Base-by-base conservation (phyloP, 495 filamentous ascomycete genomes). In the Aspergillus bertholletiae region DNA sequence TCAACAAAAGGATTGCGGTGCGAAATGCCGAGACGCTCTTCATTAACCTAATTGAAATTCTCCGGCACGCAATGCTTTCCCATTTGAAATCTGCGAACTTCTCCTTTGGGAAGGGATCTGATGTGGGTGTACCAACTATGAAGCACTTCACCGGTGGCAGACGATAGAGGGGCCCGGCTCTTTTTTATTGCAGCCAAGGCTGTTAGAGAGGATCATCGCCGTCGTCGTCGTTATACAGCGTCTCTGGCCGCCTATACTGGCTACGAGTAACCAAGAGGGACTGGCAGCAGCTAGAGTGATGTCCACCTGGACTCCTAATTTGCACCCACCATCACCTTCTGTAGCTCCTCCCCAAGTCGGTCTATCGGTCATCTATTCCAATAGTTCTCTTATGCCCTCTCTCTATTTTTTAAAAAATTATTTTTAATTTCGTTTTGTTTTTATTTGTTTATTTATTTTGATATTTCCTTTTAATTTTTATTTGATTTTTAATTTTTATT, bases 101-200 rank as follows among this genome's bases (percentile, higher is more conserved):
- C 56, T 54, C 20, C 30, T 61, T 64, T 44, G 47, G 58, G 62
- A 56, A 64, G 49, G 49, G 62, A 64, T 64, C 57, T 53, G 54
- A 63, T 40, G 46, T 46, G 50, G 49, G 53, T 28, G 51, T 56
- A 51, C 47, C 58, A 57, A 53, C 57, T 45, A 34, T 46, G 49
- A 52, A 56, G 57, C 51, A 47, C 46, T n/a, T 63, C 32, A 20
- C 52, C 49, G 51, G 47, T 4, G 53, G 53, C 54, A 32, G 47
- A 54, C 35, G 15, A 43, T 27, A 57, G 13, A 55, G 52, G 45
- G 30, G 30, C 30, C 30, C 30, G 30, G 30, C 30, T 34, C 13
- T 34, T 34, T 34, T 8, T 8, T 11, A 9, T 5, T 13, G 7
- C 30, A 12, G 5, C 12, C 30, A 2, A 11, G 9, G 4, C 30